phyloP scores from a whole-genome alignment of 2,329 filamentous ascomycete genomes.

The Claviceps sp. region DNA sequence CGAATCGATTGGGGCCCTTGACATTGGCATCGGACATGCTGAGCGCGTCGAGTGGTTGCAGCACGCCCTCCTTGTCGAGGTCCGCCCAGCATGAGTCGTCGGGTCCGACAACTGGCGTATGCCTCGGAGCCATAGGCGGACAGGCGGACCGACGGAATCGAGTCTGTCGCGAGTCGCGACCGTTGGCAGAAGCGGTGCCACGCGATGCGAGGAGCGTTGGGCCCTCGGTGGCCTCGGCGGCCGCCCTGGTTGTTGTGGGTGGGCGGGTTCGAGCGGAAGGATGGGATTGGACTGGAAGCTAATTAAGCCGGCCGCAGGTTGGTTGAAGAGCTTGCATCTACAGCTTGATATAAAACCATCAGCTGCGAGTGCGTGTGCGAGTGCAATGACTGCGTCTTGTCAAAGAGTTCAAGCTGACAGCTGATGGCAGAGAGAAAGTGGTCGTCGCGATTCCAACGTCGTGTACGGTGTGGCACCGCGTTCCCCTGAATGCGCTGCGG shows the following conservation, averaged over 20 bases:
- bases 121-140: constrained; percentile 1
- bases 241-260: too few relatives aligned
- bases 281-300: neutral
- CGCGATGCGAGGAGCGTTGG: neutral
- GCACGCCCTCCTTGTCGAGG: constrained; percentile 8
- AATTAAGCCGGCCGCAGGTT: neutral
- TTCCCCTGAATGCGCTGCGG: neutral
- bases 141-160: neutral
- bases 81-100: constrained; percentile 1
- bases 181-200: neutral
- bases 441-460: neutral
- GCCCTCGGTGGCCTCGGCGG: neutral
- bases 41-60: constrained; percentile 17
- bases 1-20: constrained; percentile 16
- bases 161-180: neutral
- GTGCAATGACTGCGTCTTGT: neutral
- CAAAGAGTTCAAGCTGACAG: neutral
- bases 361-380: neutral
- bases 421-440: neutral
- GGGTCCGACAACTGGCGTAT: neutral
- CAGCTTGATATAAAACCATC: neutral
- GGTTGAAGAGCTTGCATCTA: neutral
- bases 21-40: constrained; percentile 12
- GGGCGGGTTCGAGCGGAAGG: neutral
- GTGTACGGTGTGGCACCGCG: neutral